These are phyloP conservation scores for Cladorrhinum samala DNA, from an alignment of 495 filamentous ascomycete species.

Conservation along the genomic window DNA sequence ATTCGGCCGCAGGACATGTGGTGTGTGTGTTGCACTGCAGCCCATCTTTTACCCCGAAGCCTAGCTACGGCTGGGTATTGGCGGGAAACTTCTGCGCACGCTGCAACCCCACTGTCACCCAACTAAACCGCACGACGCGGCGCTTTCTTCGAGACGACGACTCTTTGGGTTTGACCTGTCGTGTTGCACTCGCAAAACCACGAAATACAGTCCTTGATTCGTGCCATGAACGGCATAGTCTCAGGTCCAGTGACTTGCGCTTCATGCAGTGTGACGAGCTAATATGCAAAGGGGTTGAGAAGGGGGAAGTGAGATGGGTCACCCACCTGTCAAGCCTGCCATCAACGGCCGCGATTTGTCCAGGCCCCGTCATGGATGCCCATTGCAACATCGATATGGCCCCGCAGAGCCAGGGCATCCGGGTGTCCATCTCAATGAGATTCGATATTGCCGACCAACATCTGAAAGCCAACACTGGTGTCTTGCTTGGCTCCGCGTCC, in stretches of 20 bases:
- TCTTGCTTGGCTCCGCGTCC: constrained; percentile 39
- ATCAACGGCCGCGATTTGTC: constrained; percentile 64
- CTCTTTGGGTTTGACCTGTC: constrained; percentile 13
- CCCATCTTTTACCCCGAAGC: constrained; percentile 25
- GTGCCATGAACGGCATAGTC: constrained; percentile 13
- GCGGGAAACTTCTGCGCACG: constrained; percentile 16
- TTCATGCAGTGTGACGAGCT: constrained; percentile 35
- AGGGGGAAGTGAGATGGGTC: constrained; percentile 22
- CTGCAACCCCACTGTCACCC: neutral
- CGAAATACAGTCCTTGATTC: constrained; percentile 16
- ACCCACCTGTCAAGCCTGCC: constrained; percentile 86
- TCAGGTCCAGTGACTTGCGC: constrained; percentile 35
- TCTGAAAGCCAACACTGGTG: constrained; percentile 68
- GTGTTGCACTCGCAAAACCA: constrained; percentile 31
- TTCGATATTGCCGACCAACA: constrained; percentile 63
- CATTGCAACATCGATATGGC: constrained; percentile 66
- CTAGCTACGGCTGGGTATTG: constrained; percentile 24
- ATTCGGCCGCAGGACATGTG: constrained; percentile 33
- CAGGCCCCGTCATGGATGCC: constrained; percentile 62
- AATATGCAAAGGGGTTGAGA: constrained; percentile 8
- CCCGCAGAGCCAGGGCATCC: constrained; percentile 84
- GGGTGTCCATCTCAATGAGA: constrained; percentile 60
- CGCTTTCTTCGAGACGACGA: constrained; percentile 1
- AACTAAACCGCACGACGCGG: neutral
- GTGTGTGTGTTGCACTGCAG: constrained; percentile 29